Evolutionary conservation across 306 rosid genomes (phyloP), one percentile per base, ranked within the genome.

Genomic region (Carpinus fangiana): DNA sequence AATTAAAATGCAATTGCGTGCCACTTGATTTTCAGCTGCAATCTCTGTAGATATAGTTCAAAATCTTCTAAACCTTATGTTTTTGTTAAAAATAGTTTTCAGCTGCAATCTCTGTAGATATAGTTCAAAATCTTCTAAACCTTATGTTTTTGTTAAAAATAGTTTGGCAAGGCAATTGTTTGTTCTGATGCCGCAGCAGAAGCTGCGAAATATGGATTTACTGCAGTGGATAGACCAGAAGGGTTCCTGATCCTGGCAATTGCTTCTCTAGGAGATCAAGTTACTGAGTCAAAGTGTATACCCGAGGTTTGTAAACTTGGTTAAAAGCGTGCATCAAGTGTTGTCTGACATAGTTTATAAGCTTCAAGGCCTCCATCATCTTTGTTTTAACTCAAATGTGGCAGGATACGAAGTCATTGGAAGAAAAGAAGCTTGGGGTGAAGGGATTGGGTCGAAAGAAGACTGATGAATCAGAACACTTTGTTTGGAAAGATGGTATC

Each of bases 161-260:
- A 91, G 99, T 90, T 90, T 84, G 99, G 98, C 62, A 82, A 74
- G 34, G 96, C 90, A 2, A 87, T 92, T 4, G 88, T 95, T 46
- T 90, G 92, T 65, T 91, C 93, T 0, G 98, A 92, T 76, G 90
- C 97, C 47, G 95, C 98, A 9, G 94, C 96, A 4, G 90, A 92
- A 82, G 93, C 97, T 8, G 93, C 97, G 43, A 79, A 82, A 64
- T 91, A 92, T 67, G 97, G 98, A 5, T 94, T 83, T 53, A 95
- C 98, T 3, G 93, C 97, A 0, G 90, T 88, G 28, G 98, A 95
- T 75, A 84, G 96, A 64, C 93, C 93, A 64, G 97, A 95, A 81
- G 98, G 98, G 23, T 90, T 90, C 90, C 75, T 93, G 90, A 87
- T 93, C 79, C 82, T 95, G 79, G 97, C 97, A 48, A 84, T 93